phyloP scores from a whole-genome alignment of 495 filamentous ascomycete genomes.

The Friedmanniomyces simplex region DNA sequence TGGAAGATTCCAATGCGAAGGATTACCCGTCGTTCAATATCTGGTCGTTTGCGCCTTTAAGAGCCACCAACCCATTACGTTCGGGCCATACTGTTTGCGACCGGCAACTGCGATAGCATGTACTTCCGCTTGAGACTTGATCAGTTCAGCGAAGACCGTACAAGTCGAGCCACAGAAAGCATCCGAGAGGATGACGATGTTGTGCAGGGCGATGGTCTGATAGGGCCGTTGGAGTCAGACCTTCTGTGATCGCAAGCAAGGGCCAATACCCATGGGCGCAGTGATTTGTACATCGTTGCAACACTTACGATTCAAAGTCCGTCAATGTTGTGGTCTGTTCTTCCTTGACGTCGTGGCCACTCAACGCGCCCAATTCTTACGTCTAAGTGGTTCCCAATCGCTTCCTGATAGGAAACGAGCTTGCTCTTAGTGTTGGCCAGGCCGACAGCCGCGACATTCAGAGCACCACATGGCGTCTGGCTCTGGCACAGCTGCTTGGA shows the following conservation, averaged over 20 bases:
- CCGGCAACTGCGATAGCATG: constrained; percentile 42
- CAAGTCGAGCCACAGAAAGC: constrained; percentile 43
- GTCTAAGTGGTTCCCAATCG: neutral
- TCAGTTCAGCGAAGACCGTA: constrained; percentile 44
- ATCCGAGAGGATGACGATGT: constrained; percentile 34
- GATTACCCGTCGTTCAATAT: neutral
- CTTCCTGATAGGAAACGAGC: neutral
- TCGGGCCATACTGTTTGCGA: constrained; percentile 29
- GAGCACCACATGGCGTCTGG: neutral
- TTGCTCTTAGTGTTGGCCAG: neutral
- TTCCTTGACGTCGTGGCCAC: neutral
- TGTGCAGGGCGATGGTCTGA: constrained; percentile 25
- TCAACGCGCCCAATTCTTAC: neutral
- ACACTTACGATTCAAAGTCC: neutral
- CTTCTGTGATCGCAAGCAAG: constrained; percentile 29
- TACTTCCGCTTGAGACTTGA: constrained; percentile 39
- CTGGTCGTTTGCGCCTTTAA: constrained; percentile 18
- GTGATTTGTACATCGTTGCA: too few relatives aligned
- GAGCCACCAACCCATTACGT: constrained; percentile 30
- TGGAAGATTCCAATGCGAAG: neutral
- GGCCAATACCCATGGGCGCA: too few relatives aligned
- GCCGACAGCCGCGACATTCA: neutral
- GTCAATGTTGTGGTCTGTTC: neutral
- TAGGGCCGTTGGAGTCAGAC: constrained; percentile 44
- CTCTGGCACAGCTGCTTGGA: neutral